Percentiles rank a stretch among this genome's conserved stretches.
Conservation (phyloP, 768 basidiomycete genomes). For the Psilocybe cubensis region DNA sequence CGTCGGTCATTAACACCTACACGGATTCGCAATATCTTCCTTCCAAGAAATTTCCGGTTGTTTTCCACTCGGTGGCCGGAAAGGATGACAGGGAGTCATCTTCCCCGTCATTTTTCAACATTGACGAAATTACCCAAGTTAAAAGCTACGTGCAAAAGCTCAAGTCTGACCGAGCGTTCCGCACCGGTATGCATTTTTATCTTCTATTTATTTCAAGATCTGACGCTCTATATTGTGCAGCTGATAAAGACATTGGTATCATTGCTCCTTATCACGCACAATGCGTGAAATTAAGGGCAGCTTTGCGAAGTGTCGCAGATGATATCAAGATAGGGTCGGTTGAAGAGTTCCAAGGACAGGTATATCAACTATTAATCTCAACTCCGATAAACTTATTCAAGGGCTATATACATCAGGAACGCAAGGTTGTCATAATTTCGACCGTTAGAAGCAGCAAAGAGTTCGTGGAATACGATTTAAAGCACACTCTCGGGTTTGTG, state of each 20-base stretch:
- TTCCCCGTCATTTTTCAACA: constrained; percentile 76
- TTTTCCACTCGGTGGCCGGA: constrained; percentile 64
- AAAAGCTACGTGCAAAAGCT: constrained; percentile 49
- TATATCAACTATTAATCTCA: constrained; percentile 15
- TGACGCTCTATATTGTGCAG: constrained; percentile 29
- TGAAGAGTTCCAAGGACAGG: constrained; percentile 71
- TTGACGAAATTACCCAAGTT: constrained; percentile 58
- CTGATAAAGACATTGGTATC: constrained; percentile 57
- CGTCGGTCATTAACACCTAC: constrained; percentile 40
- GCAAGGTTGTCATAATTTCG: constrained; percentile 58
- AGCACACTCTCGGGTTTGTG: constrained; percentile 61
- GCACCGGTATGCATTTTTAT: constrained; percentile 43
- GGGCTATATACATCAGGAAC: constrained; percentile 42
- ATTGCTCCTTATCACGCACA: constrained; percentile 70
- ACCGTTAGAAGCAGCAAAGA: constrained; percentile 60
- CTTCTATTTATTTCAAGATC: background rate
- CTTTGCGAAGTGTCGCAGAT: constrained; percentile 36
- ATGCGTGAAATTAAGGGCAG: constrained; percentile 46
- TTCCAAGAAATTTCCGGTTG: constrained; percentile 54
- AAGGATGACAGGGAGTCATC: constrained; percentile 68
- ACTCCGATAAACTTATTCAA: background rate
- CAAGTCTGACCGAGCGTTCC: constrained; percentile 34
- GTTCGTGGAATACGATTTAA: constrained; percentile 55
- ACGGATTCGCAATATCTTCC: constrained; percentile 44
- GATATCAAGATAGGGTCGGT: constrained; percentile 65